Evolutionary conservation across 306 rosid species (phyloP).

Genomic region (Glycyrrhiza uralensis): DNA sequence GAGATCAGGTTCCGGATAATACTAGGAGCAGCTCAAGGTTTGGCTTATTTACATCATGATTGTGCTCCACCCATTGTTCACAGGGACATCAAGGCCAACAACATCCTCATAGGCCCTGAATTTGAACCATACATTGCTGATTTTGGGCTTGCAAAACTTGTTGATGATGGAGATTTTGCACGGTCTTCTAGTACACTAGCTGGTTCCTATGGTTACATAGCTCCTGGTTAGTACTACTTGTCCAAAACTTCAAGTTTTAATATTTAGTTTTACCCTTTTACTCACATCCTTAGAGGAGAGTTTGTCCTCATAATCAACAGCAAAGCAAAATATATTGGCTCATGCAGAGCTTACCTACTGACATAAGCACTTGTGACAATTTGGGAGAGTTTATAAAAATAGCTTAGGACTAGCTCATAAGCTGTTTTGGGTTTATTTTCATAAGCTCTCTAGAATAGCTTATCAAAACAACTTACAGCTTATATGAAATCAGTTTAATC

Average conservation of each 20-base stretch:
- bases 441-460: too few species aligned
- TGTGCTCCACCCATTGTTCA: constrained; percentile 93
- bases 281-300: too few species aligned
- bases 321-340: too few species aligned
- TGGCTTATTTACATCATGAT: constrained; percentile 89
- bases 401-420: too few species aligned
- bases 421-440: too few species aligned
- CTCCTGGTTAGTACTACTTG: constrained; percentile 65
- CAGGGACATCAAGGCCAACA: constrained; percentile 86
- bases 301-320: too few species aligned
- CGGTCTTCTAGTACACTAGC: constrained; percentile 76
- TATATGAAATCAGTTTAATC: too few species aligned
- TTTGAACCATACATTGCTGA: constrained; percentile 89
- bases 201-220: constrained; percentile 93
- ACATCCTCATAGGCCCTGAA: constrained; percentile 80
- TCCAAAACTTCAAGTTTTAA: neutral
- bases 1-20: constrained; percentile 60
- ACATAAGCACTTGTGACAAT: too few species aligned
- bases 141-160: constrained; percentile 91
- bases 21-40: constrained; percentile 85
- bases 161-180: constrained; percentile 67
- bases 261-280: too few species aligned
- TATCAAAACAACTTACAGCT: too few species aligned
- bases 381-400: too few species aligned
- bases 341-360: too few species aligned